Conservation (phyloP, 352 stramenopile genomes). For the Phytophthora agathidicida region DNA sequence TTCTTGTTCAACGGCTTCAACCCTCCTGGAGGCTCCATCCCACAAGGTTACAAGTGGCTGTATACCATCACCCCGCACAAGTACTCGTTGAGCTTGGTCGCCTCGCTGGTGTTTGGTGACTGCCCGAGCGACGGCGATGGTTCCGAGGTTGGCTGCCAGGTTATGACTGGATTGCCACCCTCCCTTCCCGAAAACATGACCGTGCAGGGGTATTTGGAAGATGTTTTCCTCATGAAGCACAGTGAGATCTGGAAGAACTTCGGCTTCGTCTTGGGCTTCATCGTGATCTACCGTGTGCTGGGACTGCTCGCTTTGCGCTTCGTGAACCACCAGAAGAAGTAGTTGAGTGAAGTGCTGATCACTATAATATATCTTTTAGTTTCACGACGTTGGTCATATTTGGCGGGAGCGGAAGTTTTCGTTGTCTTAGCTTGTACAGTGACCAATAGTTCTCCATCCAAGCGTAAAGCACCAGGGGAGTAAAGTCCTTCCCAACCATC, state of each 20-base stretch:
- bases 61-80: conserved; percentile 9
- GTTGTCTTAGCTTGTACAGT: no score
- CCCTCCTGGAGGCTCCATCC: conserved; percentile 1
- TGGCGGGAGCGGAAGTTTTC: no score
- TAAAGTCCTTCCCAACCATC: no score
- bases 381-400: no score
- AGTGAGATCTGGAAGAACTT: conserved; percentile 18
- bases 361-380: no score
- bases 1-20: conserved; percentile 14
- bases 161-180: conserved; percentile 23
- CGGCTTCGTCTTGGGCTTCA: conserved; percentile 17
- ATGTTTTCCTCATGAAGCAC: conserved; percentile 35
- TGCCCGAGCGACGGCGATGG: conserved; percentile 3
- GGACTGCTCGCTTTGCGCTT: conserved; percentile 20
- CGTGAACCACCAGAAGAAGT: conserved; percentile 38
- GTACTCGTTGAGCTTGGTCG: background rate
- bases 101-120: conserved; percentile 1
- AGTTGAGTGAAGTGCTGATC: no score
- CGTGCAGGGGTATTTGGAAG: conserved; percentile 31
- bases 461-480: no score
- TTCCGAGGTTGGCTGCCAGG: conserved; percentile 26
- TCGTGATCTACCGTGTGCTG: conserved; percentile 26
- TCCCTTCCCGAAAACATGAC: conserved; percentile 19
- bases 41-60: no score
- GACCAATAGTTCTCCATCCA: no score